phyloP scores from a whole-genome alignment of 495 filamentous ascomycete species.

The Parathielavia hyrcaniae region DNA sequence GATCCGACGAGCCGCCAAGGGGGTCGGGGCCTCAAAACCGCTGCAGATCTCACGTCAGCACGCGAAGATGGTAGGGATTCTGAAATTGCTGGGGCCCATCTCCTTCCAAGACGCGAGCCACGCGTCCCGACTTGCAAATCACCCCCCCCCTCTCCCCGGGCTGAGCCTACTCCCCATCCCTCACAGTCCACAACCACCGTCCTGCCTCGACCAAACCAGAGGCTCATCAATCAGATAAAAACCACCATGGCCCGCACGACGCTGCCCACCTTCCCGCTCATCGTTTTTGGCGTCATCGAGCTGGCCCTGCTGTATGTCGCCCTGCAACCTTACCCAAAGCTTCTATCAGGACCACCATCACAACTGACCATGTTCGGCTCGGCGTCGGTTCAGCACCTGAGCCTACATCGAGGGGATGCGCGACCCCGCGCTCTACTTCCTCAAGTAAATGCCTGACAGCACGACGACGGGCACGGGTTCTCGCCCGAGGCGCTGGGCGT shows the following conservation, averaged over 20 bases:
- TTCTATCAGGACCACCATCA: too few relatives aligned
- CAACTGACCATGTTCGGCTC: neutral
- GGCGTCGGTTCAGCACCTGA: conserved; percentile 38
- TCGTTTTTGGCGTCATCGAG: conserved; percentile 51
- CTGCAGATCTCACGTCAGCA: too few relatives aligned
- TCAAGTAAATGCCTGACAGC: conserved; percentile 47
- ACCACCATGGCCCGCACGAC: conserved; percentile 28
- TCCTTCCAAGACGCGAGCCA: too few relatives aligned
- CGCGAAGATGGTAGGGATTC: too few relatives aligned
- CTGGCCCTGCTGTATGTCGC: conserved; percentile 48
- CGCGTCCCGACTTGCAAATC: too few relatives aligned
- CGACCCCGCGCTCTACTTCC: conserved; percentile 45
- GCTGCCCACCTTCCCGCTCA: conserved; percentile 28
- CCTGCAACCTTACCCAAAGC: neutral
- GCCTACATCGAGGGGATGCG: conserved; percentile 40
- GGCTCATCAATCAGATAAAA: neutral
- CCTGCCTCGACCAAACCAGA: neutral
- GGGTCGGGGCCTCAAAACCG: too few relatives aligned
- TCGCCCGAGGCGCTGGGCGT: conserved; percentile 45
- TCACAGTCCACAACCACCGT: too few relatives aligned
- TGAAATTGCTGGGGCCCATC: too few relatives aligned
- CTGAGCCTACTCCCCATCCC: too few relatives aligned
- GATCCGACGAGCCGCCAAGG: too few relatives aligned
- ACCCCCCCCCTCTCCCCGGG: too few relatives aligned
- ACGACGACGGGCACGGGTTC: conserved; percentile 30